Evolutionary conservation across 495 filamentous ascomycete genomes (phyloP), one percentile per base, ranked within the genome.

Genomic region (Aspergillus mulundensis): DNA sequence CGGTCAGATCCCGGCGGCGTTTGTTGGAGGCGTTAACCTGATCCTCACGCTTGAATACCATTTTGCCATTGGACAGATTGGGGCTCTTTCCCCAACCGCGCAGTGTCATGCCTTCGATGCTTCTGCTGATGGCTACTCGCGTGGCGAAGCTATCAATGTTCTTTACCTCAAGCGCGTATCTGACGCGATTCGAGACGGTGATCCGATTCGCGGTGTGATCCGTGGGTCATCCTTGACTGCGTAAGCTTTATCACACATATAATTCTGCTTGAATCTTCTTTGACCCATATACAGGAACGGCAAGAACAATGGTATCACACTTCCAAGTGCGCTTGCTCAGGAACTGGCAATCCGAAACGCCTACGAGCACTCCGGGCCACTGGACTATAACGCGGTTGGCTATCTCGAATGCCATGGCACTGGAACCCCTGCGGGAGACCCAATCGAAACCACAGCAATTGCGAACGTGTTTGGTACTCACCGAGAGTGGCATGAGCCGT

Each of bases 41-140:
- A 74, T 82, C 11, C 40, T 75, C 11, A 53, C 66, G 4, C 76
- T 73, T 0, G 56, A 51, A 0, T 66, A 68, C 59, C 66, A 61
- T 0, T 55, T 63, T 0, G 53, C 58, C 8, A 64, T 75, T 52
- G 56, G 61, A 0, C 64, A 73, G 11, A 59, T 63, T 10, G 51
- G 53, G 2, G 62, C 66, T 10, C 30, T 77, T 12, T 67, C 60
- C 16, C 41, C 62, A 0, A 64, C 57, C 14, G 63, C 62, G 0
- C 49, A 56, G 14, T 87, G 79, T 40, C 75, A 83, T 55, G 78
- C 81, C 0, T 91, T 87, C 56, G 83, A 87, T 61, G 69, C 73
- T 1, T 55, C 67, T 5, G 87, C 84, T 0, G 76, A 85, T 56
- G 87, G 87, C 0, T 90, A 85, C 63, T 83, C 70, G 0, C 77